These are phyloP conservation scores for Hirsutella thompsonii DNA, from an alignment of 2,329 filamentous ascomycete genomes.

Conservation along the genomic window DNA sequence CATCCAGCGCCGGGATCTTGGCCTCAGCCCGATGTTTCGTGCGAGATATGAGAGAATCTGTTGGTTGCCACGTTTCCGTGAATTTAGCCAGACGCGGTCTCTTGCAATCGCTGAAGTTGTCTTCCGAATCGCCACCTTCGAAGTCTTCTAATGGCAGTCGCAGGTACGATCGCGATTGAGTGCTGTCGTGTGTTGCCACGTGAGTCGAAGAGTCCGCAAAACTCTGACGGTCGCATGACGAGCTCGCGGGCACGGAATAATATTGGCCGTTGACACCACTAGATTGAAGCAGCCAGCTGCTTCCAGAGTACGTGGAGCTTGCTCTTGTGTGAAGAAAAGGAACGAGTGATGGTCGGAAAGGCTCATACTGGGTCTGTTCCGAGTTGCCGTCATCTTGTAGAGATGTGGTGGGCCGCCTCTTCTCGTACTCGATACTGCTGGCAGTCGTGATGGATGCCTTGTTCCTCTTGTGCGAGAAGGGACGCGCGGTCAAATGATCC, in stretches of 20 bases:
- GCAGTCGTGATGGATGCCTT: conserved; percentile 40
- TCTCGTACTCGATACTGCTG: conserved; percentile 36
- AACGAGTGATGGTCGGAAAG: no score
- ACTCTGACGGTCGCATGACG: no score
- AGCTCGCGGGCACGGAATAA: no score
- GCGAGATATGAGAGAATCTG: conserved; percentile 39
- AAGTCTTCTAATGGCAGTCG: conserved; percentile 34
- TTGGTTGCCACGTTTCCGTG: conserved; percentile 41
- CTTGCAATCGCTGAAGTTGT: conserved; percentile 9
- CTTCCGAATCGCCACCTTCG: neutral
- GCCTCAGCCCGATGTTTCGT: conserved; percentile 24
- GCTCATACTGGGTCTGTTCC: conserved; percentile 13
- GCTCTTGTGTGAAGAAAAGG: conserved; percentile 72
- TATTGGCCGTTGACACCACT: neutral
- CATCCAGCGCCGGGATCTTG: neutral
- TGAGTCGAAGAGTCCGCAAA: neutral
- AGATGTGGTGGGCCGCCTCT: conserved; percentile 42
- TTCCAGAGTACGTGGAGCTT: conserved; percentile 26
- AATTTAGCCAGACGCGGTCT: conserved; percentile 31
- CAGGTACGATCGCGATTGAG: conserved; percentile 24
- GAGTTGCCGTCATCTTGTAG: neutral
- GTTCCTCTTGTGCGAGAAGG: conserved; percentile 57
- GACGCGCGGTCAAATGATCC: conserved; percentile 64
- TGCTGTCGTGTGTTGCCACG: neutral
- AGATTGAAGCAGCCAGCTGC: neutral